phyloP scores from a whole-genome alignment of 441 rosid genomes.

The Adansonia gregorii region DNA sequence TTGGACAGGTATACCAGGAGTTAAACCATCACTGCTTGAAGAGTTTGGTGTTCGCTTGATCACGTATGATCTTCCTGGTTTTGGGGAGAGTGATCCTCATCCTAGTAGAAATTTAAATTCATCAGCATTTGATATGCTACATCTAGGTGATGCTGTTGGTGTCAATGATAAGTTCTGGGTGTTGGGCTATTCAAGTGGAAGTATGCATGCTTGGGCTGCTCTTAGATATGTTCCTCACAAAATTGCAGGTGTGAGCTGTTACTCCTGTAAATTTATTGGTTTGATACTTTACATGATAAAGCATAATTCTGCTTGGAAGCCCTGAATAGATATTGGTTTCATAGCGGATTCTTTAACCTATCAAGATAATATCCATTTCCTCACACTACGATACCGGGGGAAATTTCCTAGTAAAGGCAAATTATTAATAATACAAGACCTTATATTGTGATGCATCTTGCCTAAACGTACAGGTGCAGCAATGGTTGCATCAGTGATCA shows the following conservation, averaged over 20 bases:
- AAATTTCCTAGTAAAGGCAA: background rate
- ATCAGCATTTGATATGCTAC: slow-evolving; percentile 62
- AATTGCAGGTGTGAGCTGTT: slow-evolving; percentile 51
- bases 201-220: slow-evolving; percentile 74
- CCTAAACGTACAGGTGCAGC: slow-evolving; percentile 54
- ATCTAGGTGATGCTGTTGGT: slow-evolving; percentile 57
- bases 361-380: too few relatives aligned
- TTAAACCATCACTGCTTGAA: slow-evolving; percentile 65
- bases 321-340: slow-evolving; percentile 7
- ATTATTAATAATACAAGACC: background rate
- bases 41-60: slow-evolving; percentile 73
- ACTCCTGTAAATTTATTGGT: background rate
- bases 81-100: slow-evolving; percentile 80
- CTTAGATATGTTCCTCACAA: slow-evolving; percentile 59
- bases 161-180: slow-evolving; percentile 62
- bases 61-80: slow-evolving; percentile 79
- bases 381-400: background rate
- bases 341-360: background rate
- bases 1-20: slow-evolving; percentile 74
- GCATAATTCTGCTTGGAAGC: background rate
- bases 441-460: slow-evolving; percentile 16
- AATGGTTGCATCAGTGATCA: slow-evolving; percentile 59
- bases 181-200: slow-evolving; percentile 63
- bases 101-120: slow-evolving; percentile 66
- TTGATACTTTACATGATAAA: background rate